Percentiles rank a stretch among this genome's conserved stretches.
These are phyloP conservation scores for Botryotinia convoluta DNA, from an alignment of 2,329 filamentous ascomycete species.

Conservation along the genomic window DNA sequence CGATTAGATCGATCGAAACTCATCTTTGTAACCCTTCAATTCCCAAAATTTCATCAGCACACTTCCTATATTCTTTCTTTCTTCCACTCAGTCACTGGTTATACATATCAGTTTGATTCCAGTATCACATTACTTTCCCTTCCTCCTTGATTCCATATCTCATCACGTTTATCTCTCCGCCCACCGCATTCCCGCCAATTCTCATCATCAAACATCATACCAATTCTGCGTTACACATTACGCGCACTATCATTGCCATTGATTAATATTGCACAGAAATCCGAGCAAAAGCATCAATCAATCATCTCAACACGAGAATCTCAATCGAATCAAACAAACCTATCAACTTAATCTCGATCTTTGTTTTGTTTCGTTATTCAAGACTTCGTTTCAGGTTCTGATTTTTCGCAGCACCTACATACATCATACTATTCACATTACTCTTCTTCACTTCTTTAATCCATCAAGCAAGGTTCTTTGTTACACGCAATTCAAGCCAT, in stretches of 20 bases:
- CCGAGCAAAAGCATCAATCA: neutral
- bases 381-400: neutral
- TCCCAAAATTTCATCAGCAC: too few species aligned
- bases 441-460: too few species aligned
- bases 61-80: too few species aligned
- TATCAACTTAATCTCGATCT: neutral
- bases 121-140: too few species aligned
- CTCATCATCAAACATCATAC: too few species aligned
- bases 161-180: neutral
- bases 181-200: neutral
- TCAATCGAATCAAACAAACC: neutral
- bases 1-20: neutral
- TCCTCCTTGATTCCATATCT: neutral
- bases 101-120: too few species aligned
- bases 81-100: neutral
- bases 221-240: neutral
- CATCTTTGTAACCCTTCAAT: neutral
- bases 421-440: neutral
- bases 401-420: neutral
- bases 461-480: neutral
- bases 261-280: neutral
- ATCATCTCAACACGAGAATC: neutral
- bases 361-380: neutral
- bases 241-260: neutral
- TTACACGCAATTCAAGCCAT: neutral